Percentiles rank a stretch among this genome's conserved stretches.
These are phyloP conservation scores for Debaryomyces singareniensis DNA, from an alignment of 1,139 yeast genomes.

Conservation along the genomic window DNA sequence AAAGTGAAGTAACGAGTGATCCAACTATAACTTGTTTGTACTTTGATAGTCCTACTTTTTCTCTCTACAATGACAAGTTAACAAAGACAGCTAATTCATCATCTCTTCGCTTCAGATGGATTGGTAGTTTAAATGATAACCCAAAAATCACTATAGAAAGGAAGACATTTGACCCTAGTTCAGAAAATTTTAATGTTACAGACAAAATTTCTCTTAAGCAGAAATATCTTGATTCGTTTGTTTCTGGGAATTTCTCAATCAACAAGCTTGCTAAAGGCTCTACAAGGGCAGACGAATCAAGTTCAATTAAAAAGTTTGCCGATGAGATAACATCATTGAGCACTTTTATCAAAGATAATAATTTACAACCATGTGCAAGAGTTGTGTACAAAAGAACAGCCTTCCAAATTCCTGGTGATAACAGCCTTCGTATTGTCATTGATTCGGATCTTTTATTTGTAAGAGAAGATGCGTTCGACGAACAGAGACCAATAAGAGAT, in stretches of 20 bases:
- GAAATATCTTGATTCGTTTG: slow-evolving; percentile 63
- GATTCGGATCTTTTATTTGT: slow-evolving; percentile 85
- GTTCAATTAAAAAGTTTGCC: slow-evolving; percentile 15
- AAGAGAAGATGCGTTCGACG: slow-evolving; percentile 85
- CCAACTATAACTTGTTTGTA: slow-evolving; percentile 83
- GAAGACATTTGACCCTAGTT: slow-evolving; percentile 57
- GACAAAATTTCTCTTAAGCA: slow-evolving; percentile 67
- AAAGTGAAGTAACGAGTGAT: slow-evolving; percentile 22
- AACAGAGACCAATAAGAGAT: slow-evolving; percentile 80
- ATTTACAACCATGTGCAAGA: slow-evolving; percentile 80
- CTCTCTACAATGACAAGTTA: slow-evolving; percentile 78
- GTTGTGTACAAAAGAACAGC: slow-evolving; percentile 89
- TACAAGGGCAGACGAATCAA: slow-evolving; percentile 15
- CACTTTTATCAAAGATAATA: slow-evolving; percentile 55
- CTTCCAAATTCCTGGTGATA: slow-evolving; percentile 97
- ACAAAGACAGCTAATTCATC: slow-evolving; percentile 64
- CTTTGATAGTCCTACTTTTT: slow-evolving; percentile 80
- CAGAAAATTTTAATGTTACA: slow-evolving; percentile 50
- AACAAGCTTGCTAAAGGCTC: slow-evolving; percentile 30
- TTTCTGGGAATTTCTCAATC: slow-evolving; percentile 38
- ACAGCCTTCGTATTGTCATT: slow-evolving; percentile 78
- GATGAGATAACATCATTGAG: slow-evolving; percentile 36
- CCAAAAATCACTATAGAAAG: slow-evolving; percentile 79
- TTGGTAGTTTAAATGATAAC: slow-evolving; percentile 70
- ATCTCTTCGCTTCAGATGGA: slow-evolving; percentile 84